These are phyloP conservation scores for Suillus subluteus DNA, from an alignment of 768 basidiomycete genomes.

Conservation along the genomic window DNA sequence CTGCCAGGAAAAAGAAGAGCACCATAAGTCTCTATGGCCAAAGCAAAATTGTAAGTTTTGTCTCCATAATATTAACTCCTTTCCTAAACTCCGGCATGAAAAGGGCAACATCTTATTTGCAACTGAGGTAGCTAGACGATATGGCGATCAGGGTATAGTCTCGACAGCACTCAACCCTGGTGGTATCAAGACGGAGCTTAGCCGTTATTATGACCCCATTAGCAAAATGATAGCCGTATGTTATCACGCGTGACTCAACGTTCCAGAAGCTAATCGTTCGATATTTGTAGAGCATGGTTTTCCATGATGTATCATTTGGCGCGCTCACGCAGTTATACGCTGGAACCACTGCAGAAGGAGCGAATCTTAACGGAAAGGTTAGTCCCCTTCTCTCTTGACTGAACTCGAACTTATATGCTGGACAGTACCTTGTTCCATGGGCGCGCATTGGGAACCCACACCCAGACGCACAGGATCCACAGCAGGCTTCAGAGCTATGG, in stretches of 20 bases:
- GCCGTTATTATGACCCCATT: constrained; percentile 17
- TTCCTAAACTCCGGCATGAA: neutral
- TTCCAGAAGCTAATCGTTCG: neutral
- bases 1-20: constrained; percentile 18
- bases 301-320: constrained; percentile 41
- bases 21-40: constrained; percentile 24
- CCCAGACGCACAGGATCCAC: constrained; percentile 37
- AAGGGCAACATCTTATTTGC: constrained; percentile 51
- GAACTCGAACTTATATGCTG: neutral
- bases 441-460: constrained; percentile 40
- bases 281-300: constrained; percentile 13
- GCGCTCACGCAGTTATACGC: constrained; percentile 55
- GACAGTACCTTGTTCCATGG: constrained; percentile 52
- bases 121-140: constrained; percentile 45
- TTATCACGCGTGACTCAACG: neutral
- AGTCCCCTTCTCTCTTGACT: neutral
- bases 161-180: constrained; percentile 50
- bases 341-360: constrained; percentile 47
- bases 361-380: constrained; percentile 50
- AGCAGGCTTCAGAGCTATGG: constrained; percentile 45
- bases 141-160: constrained; percentile 48
- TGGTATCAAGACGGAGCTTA: constrained; percentile 27
- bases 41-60: constrained; percentile 35
- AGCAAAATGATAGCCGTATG: constrained; percentile 15
- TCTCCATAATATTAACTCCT: neutral